Evolutionary conservation across 2,329 filamentous ascomycete species (phyloP).

Genomic region (Scytalidium lignicola): DNA sequence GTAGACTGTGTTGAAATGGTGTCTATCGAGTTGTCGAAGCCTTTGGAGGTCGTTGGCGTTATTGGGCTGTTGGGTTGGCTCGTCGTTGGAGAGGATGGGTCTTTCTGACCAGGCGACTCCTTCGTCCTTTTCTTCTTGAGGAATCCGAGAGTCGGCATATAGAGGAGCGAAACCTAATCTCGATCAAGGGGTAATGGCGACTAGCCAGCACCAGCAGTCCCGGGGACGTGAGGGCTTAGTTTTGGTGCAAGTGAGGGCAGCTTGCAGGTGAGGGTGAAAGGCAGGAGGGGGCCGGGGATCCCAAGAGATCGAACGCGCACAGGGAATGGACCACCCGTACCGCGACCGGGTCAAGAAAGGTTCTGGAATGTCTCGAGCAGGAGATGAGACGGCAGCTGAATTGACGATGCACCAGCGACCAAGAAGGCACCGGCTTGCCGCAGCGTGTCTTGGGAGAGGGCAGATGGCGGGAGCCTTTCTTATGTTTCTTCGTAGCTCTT

Average conservation of each 20-base stretch:
- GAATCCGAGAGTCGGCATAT: constrained; percentile 92
- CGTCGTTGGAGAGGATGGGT: constrained; percentile 61
- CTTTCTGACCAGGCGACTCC: constrained; percentile 67
- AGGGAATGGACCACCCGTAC: too few relatives aligned
- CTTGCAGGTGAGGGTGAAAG: constrained; percentile 5
- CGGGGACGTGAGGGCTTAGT: constrained; percentile 16
- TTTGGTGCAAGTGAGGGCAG: constrained; percentile 16
- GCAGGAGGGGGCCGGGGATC: constrained; percentile 1
- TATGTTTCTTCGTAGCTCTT: neutral
- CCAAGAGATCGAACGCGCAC: constrained; percentile 1
- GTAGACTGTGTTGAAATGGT: constrained; percentile 32
- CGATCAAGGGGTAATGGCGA: constrained; percentile 21
- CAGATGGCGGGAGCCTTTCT: neutral
- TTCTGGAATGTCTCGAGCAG: constrained; percentile 19
- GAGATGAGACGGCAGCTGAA: constrained; percentile 3
- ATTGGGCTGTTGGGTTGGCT: constrained; percentile 61
- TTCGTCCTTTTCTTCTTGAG: constrained; percentile 99
- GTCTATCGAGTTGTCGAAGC: constrained; percentile 36
- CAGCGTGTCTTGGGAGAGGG: neutral
- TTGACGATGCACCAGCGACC: neutral
- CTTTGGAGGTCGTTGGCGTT: constrained; percentile 51
- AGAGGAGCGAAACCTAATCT: constrained; percentile 21
- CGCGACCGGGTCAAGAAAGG: neutral
- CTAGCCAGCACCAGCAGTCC: constrained; percentile 14
- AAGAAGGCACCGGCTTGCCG: neutral